phyloP scores from a whole-genome alignment of 2,329 filamentous ascomycete species.

The Arthrobotrys entomopaga region DNA sequence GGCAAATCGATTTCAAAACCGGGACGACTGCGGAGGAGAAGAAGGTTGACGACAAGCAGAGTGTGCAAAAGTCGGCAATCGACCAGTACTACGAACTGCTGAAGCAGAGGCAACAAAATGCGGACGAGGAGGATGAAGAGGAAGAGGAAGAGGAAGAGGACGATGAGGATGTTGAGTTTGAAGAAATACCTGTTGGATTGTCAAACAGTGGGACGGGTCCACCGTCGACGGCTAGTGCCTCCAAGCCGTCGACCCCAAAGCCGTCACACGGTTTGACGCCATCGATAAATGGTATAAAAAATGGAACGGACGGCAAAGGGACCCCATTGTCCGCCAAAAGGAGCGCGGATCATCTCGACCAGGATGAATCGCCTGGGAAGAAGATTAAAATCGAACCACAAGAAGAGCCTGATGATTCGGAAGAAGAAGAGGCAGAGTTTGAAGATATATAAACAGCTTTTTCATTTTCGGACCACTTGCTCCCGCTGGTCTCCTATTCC shows the following conservation, averaged over 20 bases:
- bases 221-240: slow-evolving; percentile 61
- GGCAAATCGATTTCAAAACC: slow-evolving; percentile 59
- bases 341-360: slow-evolving; percentile 45
- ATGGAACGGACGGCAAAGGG: slow-evolving; percentile 18
- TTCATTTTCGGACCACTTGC: background rate
- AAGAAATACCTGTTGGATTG: slow-evolving; percentile 63
- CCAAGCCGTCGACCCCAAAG: slow-evolving; percentile 52
- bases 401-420: slow-evolving; percentile 58
- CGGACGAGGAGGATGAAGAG: slow-evolving; percentile 62
- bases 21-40: slow-evolving; percentile 56
- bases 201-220: slow-evolving; percentile 59
- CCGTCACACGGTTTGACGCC: slow-evolving; percentile 40
- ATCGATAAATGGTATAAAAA: slow-evolving; percentile 34
- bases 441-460: slow-evolving; percentile 56
- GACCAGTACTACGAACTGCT: slow-evolving; percentile 59
- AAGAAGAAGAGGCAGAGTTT: slow-evolving; percentile 58
- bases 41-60: slow-evolving; percentile 51
- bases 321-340: slow-evolving; percentile 36
- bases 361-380: slow-evolving; percentile 63
- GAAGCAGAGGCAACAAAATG: slow-evolving; percentile 62
- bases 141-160: slow-evolving; percentile 65
- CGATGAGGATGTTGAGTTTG: slow-evolving; percentile 62
- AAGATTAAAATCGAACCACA: slow-evolving; percentile 63
- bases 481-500: background rate
- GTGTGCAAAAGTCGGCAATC: slow-evolving; percentile 57